Evolutionary conservation across 371 early-diverging fungal species (phyloP), one percentile per base, ranked within the genome.

Genomic region (Umbelopsis sp.): DNA sequence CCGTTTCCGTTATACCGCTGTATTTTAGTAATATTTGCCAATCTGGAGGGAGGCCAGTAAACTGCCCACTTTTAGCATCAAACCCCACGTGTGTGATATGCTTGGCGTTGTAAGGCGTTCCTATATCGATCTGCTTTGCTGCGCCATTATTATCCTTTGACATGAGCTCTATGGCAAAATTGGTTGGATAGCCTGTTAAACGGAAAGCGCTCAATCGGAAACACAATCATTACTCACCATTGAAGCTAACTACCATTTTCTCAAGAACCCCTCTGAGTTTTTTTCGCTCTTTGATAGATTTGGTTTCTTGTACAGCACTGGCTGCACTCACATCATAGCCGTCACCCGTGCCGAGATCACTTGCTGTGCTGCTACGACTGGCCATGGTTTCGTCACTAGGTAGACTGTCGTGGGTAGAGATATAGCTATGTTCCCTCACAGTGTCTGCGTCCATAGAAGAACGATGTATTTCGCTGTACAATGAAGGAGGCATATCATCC

Each of bases 61-160:
- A 75, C 37, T 75, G 66, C 12, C 76, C 76, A 29, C 73, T 73
- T 65, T 70, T 67, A 35, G 63, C 69, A 65, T 75, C 76, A 70
- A 69, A 72, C 14, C 76, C 76, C 51, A 75, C 76, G 51, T 75
- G 76, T 0, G 73, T 75, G 4, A 75, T 52, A 62, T 75, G 76
- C 53, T 65, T 65, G 32, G 76, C 72, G 62, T 75, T 73, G 44
- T 72, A 75, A 50, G 76, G 76, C 20, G 70, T 69, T 4, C 72
- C 72, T 18, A 75, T 75, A 65, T 69, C 70, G 63, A 74, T 74
- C 20, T 68, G 53, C 3, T 65, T 65, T 29, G 20, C 29, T 48
- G 63, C 41, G 24, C 32, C 41, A 41, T 10, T 44, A 35, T 24
- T 24, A 37, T 66, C 63, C 20, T 45, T 66, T 8, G 67, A 63